Conservation (phyloP, 2,329 filamentous ascomycete genomes). For the Nigrograna mackinnonii region DNA sequence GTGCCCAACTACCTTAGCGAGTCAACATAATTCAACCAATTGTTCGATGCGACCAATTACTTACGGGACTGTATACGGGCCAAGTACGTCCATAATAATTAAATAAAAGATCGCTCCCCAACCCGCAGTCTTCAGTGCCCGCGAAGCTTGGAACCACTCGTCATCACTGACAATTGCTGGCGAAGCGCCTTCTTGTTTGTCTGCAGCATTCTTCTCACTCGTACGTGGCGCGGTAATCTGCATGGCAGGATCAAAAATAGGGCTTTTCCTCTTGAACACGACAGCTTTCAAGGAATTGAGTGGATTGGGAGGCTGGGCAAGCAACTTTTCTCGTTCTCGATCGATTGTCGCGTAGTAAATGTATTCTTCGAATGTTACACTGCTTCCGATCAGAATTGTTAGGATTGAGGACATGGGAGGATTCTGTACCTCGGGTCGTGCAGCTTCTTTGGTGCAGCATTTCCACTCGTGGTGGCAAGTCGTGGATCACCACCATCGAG, state of each 20-base stretch:
- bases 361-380: slow-evolving; percentile 42
- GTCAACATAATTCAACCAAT: slow-evolving; percentile 3
- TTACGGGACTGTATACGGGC: slow-evolving; percentile 37
- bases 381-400: not conserved
- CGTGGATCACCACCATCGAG: slow-evolving; percentile 8
- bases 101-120: slow-evolving; percentile 47
- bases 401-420: not conserved
- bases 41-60: too few relatives aligned
- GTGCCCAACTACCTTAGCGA: slow-evolving; percentile 22
- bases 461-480: not conserved
- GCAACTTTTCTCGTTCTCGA: slow-evolving; percentile 34
- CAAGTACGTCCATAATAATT: slow-evolving; percentile 49
- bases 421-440: slow-evolving; percentile 3
- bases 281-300: slow-evolving; percentile 4
- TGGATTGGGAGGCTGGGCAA: slow-evolving; percentile 6
- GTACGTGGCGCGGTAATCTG: not conserved
- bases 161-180: slow-evolving; percentile 22
- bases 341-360: slow-evolving; percentile 42
- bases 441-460: slow-evolving; percentile 2
- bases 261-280: slow-evolving; percentile 5
- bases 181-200: not conserved
- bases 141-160: slow-evolving; percentile 38
- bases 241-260: not conserved
- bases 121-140: slow-evolving; percentile 38
- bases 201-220: not conserved